A percentile compares a stretch with the other conserved stretches of the same genome.
phyloP scores from a whole-genome alignment of 768 basidiomycete species.

The Lentinula edodes region DNA sequence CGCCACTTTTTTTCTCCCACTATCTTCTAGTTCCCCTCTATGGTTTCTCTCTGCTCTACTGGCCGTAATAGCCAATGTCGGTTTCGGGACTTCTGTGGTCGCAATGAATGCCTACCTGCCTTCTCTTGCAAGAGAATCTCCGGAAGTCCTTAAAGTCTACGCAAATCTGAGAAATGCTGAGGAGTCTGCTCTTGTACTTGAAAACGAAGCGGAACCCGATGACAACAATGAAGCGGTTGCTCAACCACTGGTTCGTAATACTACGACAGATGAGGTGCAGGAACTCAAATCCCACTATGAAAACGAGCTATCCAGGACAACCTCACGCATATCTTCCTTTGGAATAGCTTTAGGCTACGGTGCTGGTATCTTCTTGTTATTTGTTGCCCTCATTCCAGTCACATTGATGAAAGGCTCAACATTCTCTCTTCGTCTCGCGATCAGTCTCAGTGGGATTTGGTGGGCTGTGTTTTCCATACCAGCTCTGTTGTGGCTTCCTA shows the following conservation, averaged over 20 bases:
- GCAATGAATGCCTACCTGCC: conserved; percentile 91
- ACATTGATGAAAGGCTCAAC: conserved; percentile 60
- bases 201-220: conserved; percentile 13
- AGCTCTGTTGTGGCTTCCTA: conserved; percentile 69
- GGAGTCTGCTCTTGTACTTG: not conserved
- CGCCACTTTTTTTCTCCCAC: conserved; percentile 63
- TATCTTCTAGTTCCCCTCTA: conserved; percentile 64
- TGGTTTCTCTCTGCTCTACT: conserved; percentile 70
- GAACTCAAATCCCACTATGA: conserved; percentile 42
- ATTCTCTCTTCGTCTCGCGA: conserved; percentile 72
- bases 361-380: conserved; percentile 72
- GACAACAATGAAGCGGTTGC: conserved; percentile 17
- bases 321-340: conserved; percentile 75
- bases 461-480: conserved; percentile 84
- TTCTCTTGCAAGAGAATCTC: conserved; percentile 57
- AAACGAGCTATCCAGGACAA: conserved; percentile 60
- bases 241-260: conserved; percentile 33
- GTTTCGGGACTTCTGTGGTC: conserved; percentile 82
- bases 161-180: not conserved
- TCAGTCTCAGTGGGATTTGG: conserved; percentile 81
- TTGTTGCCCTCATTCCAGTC: conserved; percentile 77
- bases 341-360: conserved; percentile 86
- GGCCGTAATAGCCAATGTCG: conserved; percentile 75
- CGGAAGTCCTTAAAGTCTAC: conserved; percentile 36
- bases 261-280: conserved; percentile 12